Evolutionary conservation across 2,329 filamentous ascomycete genomes (phyloP).

Genomic region (Dactylellina leptospora): DNA sequence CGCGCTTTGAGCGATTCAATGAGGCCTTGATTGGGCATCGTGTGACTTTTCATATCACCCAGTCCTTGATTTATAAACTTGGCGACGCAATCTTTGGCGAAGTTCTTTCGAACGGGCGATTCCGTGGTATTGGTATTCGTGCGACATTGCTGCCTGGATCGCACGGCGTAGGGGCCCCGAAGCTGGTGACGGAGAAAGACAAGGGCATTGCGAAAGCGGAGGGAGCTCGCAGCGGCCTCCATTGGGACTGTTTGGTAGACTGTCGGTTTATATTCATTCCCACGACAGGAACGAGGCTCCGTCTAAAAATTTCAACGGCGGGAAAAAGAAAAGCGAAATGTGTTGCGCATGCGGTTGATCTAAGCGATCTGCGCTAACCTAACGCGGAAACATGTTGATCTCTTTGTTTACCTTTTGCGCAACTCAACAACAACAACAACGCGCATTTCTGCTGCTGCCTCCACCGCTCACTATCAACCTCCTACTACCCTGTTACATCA

Average conservation of each 20-base stretch:
- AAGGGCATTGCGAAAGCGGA: conserved; percentile 45
- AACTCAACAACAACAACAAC: conserved; percentile 31
- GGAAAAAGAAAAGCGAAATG: conserved; percentile 18
- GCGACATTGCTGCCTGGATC: conserved; percentile 28
- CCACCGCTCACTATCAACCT: not conserved
- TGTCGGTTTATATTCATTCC: not conserved
- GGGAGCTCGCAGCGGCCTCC: conserved; percentile 25
- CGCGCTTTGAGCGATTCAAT: conserved; percentile 12
- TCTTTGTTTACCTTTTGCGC: conserved; percentile 35
- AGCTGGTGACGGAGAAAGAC: conserved; percentile 51
- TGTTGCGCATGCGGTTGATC: conserved; percentile 40
- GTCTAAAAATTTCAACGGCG: conserved; percentile 7
- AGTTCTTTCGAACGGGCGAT: conserved; percentile 29
- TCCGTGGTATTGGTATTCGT: conserved; percentile 38
- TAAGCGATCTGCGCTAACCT: conserved; percentile 13
- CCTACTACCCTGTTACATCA: not conserved
- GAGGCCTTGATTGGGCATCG: conserved; percentile 10
- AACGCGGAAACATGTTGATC: conserved; percentile 31
- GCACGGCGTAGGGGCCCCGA: conserved; percentile 23
- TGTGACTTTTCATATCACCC: conserved; percentile 44
- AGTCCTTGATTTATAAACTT: conserved; percentile 47
- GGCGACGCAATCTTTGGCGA: conserved; percentile 18
- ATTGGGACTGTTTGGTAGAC: conserved; percentile 6
- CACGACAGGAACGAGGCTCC: not conserved
- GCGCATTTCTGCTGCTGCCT: not conserved